Base-by-base conservation (phyloP, 78 protist species). In the Corallochytrium limacisporum region DNA sequence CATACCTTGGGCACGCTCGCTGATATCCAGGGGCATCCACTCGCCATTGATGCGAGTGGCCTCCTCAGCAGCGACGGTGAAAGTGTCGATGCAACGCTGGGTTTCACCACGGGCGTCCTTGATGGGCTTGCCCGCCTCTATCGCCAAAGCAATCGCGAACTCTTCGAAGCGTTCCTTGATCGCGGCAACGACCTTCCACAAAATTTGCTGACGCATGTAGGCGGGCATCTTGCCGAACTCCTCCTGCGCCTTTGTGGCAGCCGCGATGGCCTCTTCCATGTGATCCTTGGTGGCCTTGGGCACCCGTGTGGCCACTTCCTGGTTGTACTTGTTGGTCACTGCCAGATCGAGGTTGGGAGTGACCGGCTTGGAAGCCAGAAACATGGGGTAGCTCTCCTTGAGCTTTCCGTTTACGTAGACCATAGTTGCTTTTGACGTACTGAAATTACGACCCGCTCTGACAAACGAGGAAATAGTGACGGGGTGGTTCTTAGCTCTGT, bases 81-180 rank as follows among this genome's bases (percentile, higher is more conserved):
- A 53, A 10, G 76, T 72, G 53, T 67, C 76, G 42, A 72, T 69
- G 15, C 42, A 43, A 35, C 76, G 66, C 20, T 7, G 5, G 32
- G 67, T 16, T 69, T 72, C 76, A 10, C 38, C 76, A 22, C 53
- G 71, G 13, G 76, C 67, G 16, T 65, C 70, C 47, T 68, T 68
- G 36, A 68, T 68, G 16, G 76, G 76, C 18, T 72, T 72, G 10
- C 76, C 76, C 13, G 62, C 71, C 26, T 72, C 76, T 5, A 72
- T 62, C 22, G 39, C 9, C 13, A 68, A 32, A 10, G n/a, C 57
- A 24, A 20, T 15, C 32, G 73, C 10, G 6, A 68, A 8, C 40
- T 68, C 73, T 9, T 68, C 73, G 32, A 22, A 6, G 24, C 73
- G 10, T 36, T 51, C 73, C 32, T 9, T 4, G 18, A 72, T 6